A percentile compares a stretch with the other conserved stretches of the same genome.
These are phyloP conservation scores for Aspergillus texensis DNA, from an alignment of 2,329 filamentous ascomycete genomes.

Conservation along the genomic window DNA sequence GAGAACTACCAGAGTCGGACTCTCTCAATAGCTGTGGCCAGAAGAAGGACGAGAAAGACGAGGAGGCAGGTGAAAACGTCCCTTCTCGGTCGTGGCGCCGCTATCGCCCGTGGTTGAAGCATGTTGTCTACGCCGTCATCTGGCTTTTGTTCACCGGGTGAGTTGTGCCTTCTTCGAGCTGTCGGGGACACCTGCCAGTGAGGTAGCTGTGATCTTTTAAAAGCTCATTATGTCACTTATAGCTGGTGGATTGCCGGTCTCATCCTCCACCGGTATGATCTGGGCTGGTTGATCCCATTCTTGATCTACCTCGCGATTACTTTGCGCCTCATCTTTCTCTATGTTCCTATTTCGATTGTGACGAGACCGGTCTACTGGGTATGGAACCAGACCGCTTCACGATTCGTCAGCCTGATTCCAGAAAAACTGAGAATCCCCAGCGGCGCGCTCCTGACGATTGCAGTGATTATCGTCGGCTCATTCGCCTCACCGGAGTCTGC, in stretches of 20 bases:
- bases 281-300: constrained; percentile 84
- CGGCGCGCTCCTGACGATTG: constrained; percentile 66
- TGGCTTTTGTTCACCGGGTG: constrained; percentile 58
- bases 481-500: constrained; percentile 71
- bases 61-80: constrained; percentile 42
- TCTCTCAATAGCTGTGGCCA: constrained; percentile 45
- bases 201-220: constrained; percentile 2
- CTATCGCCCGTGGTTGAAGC: constrained; percentile 22
- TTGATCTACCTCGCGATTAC: constrained; percentile 75
- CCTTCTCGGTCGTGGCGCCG: constrained; percentile 34
- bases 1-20: constrained; percentile 20
- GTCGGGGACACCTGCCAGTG: not conserved
- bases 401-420: constrained; percentile 65
- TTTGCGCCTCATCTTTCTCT: constrained; percentile 73
- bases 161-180: constrained; percentile 27
- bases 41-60: constrained; percentile 33
- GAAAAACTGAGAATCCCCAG: constrained; percentile 64
- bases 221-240: constrained; percentile 17
- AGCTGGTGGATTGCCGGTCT: constrained; percentile 79
- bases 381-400: constrained; percentile 68
- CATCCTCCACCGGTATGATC: constrained; percentile 70
- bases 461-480: constrained; percentile 74
- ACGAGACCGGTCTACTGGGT: constrained; percentile 66
- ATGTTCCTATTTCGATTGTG: constrained; percentile 69
- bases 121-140: constrained; percentile 51